Evolutionary conservation across 2,329 filamentous ascomycete genomes (phyloP), one percentile per base, ranked within the genome.

Genomic region (Lanzia echinophila): DNA sequence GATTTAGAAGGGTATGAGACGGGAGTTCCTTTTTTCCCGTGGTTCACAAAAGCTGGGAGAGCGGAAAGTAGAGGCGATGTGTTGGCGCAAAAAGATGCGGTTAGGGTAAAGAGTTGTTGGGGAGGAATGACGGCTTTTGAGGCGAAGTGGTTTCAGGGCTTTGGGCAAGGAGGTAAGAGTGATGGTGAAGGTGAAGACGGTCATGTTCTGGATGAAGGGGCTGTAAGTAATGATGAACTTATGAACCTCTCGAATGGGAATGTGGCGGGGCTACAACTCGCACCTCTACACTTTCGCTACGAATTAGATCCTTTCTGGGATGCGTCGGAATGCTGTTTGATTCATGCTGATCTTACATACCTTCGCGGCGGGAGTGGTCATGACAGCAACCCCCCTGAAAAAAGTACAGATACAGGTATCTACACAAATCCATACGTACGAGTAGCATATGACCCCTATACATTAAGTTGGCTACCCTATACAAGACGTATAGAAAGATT

Each of bases 341-440:
- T 79, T 50, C 70, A 76, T 43, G 75, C 75, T 10, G 76, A 78
- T 62, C 70, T 77, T 24, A 62, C 65, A n/a, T 60, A 70, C 2
- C 64, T 63, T 13, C 32, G 32, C 32, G 7, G 13, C 13, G 32
- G 32, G n/a, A n/a, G n/a, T n/a, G n/a, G n/a, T 48, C 15, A 17
- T 8, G 42, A 44, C 3, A 41, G 20, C 31, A 28, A 32, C n/a
- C 5, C 24, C 43, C 45, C 49, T 64, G 43, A 69, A 63, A 2
- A n/a, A 63, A 49, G 68, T 65, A 39, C 69, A 38, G 76, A 77
- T 34, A 34, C 32, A 0, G 82, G 80, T 1, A 83, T 88, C 50
- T 90, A 81, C 64, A 80, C 90, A 73, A 90, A 91, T 64, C 87
- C 87, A 0, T 90, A 80, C 63, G 79, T 90, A 42, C 81, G 87